These are phyloP conservation scores for Dioscorea alata DNA, from an alignment of 106 monocot genomes.

Conservation along the genomic window DNA sequence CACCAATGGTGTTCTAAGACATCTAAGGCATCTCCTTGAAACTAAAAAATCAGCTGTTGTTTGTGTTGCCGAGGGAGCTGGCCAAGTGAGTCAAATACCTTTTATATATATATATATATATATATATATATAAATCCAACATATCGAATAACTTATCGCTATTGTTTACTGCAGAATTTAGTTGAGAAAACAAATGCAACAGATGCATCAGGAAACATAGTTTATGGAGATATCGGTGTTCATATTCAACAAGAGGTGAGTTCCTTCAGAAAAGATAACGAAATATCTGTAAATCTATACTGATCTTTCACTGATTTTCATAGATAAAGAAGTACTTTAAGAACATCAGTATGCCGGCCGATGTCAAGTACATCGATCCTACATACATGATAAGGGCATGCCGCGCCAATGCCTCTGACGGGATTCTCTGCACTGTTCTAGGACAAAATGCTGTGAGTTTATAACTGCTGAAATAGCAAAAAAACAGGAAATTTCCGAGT, in stretches of 20 bases:
- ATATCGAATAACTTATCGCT: neutral
- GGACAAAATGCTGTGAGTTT: slow-evolving; percentile 86
- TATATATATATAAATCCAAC: neutral
- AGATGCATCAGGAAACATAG: slow-evolving; percentile 59
- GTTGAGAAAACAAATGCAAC: slow-evolving; percentile 47
- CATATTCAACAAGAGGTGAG: slow-evolving; percentile 66
- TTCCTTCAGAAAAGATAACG: neutral
- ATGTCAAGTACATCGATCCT: slow-evolving; percentile 90
- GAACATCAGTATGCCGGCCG: slow-evolving; percentile 48
- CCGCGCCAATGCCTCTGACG: slow-evolving; percentile 94
- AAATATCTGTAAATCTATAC: neutral
- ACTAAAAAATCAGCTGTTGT: slow-evolving; percentile 74
- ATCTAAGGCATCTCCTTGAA: slow-evolving; percentile 59
- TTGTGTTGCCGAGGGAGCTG: slow-evolving; percentile 85
- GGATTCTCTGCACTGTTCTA: slow-evolving; percentile 89
- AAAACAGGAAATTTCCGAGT: neutral
- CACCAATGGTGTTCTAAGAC: slow-evolving; percentile 56
- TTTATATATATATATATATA: neutral
- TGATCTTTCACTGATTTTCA: neutral
- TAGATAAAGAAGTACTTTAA: slow-evolving; percentile 86
- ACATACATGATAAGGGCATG: slow-evolving; percentile 89
- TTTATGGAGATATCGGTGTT: slow-evolving; percentile 70
- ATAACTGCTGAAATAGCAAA: neutral
- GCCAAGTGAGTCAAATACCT: slow-evolving; percentile 48
- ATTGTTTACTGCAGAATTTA: slow-evolving; percentile 28